Evolutionary conservation across 2,329 filamentous ascomycete genomes (phyloP), one percentile per base, ranked within the genome.

Genomic region (Cladorrhinum sp.): DNA sequence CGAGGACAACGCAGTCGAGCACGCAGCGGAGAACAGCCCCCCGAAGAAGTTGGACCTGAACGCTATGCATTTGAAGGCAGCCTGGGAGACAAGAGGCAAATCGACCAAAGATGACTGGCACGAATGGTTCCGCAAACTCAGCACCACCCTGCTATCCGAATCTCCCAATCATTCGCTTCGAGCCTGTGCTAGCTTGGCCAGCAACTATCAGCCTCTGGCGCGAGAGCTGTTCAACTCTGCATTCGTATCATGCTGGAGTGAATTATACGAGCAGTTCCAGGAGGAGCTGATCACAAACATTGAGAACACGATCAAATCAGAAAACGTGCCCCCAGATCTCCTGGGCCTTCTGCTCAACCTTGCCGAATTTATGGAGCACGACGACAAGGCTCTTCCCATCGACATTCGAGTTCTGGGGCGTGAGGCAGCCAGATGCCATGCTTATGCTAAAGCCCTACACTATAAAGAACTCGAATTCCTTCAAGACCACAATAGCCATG

Each of bases 281-380:
- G 93, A 99, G 55, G 95, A 99, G 73, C 84, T 99, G 45, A 96
- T 99, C 55, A 88, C 90, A 57, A 96, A 96, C 23, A 96, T 99
- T 56, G 95, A 99, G 74, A 92, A 90, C 64, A 95, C 96, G 0
- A 90, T 99, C 67, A 95, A 92, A 58, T 98, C 93, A 2, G 90
- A 93, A 56, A 93, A 97, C 68, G 96, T 99, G 12, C 93, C 95
- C 0, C 95, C 96, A 0, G 96, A 99, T 74, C 89, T 99, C 66
- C 80, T 99, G 8, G 93, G 96, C 62, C 89, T 97, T 54, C 81
- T 99, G 25, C 85, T 99, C 53, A 99, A 99, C 70, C 82, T 99
- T 55, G 95, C 95, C 22, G 95, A 99, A 73, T 99, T 99, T 74
- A 99, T 99, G 95, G 95, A 99, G 73, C 95, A 99, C 71, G 96